These are phyloP conservation scores for Acacia confusa DNA, from an alignment of 306 rosid species.

Conservation along the genomic window DNA sequence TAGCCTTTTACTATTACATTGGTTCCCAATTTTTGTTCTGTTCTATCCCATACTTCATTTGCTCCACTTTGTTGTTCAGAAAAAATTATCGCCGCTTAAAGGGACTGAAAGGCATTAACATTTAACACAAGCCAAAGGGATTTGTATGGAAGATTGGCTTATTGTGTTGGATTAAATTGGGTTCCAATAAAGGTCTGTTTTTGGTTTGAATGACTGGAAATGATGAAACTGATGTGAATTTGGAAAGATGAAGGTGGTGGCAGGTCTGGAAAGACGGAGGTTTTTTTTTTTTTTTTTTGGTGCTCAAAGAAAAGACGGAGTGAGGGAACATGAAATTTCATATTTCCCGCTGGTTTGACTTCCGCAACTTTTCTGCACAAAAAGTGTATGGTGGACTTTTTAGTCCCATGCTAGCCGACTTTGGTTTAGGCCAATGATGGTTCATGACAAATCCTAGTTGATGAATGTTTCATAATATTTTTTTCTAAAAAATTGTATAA, in stretches of 20 bases:
- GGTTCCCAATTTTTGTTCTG: not conserved
- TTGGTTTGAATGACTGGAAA: not conserved
- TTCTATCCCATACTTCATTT: not conserved
- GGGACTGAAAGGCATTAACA: not conserved
- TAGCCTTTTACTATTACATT: not conserved
- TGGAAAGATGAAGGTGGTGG: not conserved
- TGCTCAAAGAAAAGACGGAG: not conserved
- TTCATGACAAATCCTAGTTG: not conserved
- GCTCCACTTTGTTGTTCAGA: not conserved
- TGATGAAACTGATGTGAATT: not conserved
- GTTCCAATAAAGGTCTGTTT: not conserved
- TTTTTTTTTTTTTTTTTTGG: too few relatives aligned
- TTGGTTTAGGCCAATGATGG: not conserved
- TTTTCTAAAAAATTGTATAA: not conserved
- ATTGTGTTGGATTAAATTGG: not conserved
- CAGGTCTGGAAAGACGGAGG: not conserved
- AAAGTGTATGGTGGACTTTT: not conserved
- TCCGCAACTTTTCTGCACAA: not conserved
- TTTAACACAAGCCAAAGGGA: not conserved
- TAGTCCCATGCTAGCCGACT: not conserved
- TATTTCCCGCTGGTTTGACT: constrained; percentile 32
- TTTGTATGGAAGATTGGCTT: not conserved
- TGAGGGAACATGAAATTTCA: constrained; percentile 39
- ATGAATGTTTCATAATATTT: not conserved
- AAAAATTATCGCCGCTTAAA: not conserved